These are phyloP conservation scores for Asterophora lycoperdoides DNA, from an alignment of 768 basidiomycete genomes.

Conservation along the genomic window DNA sequence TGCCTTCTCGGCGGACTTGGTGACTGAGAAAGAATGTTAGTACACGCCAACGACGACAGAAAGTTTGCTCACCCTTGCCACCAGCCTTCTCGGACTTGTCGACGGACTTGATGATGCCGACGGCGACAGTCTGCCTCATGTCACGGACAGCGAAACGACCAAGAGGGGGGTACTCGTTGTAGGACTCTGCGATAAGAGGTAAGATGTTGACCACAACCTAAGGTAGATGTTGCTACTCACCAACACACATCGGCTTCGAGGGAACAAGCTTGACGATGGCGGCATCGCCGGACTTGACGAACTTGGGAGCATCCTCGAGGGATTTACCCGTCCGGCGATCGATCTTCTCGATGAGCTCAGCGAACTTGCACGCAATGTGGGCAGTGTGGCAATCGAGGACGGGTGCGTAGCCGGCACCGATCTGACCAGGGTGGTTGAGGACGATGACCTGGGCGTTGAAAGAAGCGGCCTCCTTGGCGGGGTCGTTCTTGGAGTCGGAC, in stretches of 20 bases:
- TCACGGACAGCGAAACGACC: constrained; percentile 99
- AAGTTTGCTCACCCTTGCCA: constrained; percentile 65
- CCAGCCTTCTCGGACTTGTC: constrained; percentile 88
- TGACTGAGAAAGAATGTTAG: constrained; percentile 45
- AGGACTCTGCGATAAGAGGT: constrained; percentile 52
- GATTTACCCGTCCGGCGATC: constrained; percentile 97
- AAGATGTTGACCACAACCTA: neutral
- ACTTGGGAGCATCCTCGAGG: constrained; percentile 86
- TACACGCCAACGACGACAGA: neutral
- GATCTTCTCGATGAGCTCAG: constrained; percentile 98
- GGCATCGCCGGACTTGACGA: constrained; percentile 99
- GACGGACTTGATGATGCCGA: constrained; percentile 97
- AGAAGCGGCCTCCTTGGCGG: constrained; percentile 97
- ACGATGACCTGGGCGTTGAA: constrained; percentile 99
- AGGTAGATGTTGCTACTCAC: constrained; percentile 23
- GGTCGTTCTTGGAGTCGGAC: constrained; percentile 99
- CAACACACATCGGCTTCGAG: constrained; percentile 79
- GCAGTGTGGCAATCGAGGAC: constrained; percentile 99
- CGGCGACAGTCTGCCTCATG: constrained; percentile 99
- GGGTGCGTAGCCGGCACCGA: constrained; percentile 97
- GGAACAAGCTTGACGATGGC: constrained; percentile 97
- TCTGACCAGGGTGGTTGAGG: constrained; percentile 99
- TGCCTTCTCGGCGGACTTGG: constrained; percentile 96
- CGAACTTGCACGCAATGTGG: constrained; percentile 99
- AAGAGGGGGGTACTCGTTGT: constrained; percentile 97